phyloP scores from a whole-genome alignment of 2,329 filamentous ascomycete genomes.

The Cryphonectria japonica region DNA sequence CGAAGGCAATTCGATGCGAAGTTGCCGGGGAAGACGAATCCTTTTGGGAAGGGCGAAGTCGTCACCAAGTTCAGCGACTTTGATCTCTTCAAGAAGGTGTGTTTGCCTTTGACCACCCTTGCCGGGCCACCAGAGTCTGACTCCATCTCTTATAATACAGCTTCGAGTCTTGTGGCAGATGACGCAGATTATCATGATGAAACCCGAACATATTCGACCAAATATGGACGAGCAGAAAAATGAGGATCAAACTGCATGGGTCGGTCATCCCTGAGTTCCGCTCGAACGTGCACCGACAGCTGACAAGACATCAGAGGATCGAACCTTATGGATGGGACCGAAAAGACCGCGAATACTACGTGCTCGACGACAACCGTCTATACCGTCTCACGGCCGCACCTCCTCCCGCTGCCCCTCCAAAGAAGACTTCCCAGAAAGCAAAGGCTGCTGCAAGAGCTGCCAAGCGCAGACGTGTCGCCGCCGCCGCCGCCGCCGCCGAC shows the following conservation, averaged over 20 bases:
- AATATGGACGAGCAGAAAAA: constrained; percentile 84
- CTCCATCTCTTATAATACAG: constrained; percentile 40
- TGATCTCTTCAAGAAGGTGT: constrained; percentile 78
- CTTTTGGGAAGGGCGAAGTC: constrained; percentile 78
- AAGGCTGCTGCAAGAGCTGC: constrained; percentile 67
- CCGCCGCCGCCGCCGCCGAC: constrained; percentile 45
- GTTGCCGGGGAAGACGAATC: constrained; percentile 72
- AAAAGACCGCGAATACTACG: constrained; percentile 83
- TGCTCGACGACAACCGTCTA: constrained; percentile 90
- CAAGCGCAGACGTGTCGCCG: constrained; percentile 70
- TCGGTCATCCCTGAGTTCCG: constrained; percentile 54
- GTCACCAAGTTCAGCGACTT: constrained; percentile 79
- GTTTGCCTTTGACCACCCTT: constrained; percentile 19
- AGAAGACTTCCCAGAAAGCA: constrained; percentile 67
- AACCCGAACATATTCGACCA: constrained; percentile 84
- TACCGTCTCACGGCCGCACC: constrained; percentile 85
- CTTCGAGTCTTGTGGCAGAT: constrained; percentile 84
- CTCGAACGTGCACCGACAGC: constrained; percentile 16
- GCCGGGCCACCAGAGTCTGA: not conserved
- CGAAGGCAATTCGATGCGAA: constrained; percentile 87
- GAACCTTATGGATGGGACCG: constrained; percentile 88
- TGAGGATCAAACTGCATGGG: constrained; percentile 81
- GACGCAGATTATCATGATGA: constrained; percentile 85
- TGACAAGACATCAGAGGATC: constrained; percentile 59
- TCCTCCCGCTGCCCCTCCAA: constrained; percentile 58